Conservation (phyloP, 805 yeast genomes). For the Pichia pseudocactophila region DNA sequence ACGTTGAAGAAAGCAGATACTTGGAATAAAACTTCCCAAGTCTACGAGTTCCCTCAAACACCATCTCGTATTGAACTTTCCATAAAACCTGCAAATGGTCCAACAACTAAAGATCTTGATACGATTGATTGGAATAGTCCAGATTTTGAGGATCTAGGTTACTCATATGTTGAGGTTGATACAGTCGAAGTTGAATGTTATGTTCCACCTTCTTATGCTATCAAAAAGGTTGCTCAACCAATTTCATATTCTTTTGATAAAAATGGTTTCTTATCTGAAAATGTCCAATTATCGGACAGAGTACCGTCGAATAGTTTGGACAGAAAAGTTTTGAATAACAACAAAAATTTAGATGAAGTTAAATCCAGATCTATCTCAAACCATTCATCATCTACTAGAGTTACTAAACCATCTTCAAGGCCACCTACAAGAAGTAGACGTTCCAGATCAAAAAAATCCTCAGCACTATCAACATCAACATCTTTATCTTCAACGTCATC, state of each 20-base stretch:
- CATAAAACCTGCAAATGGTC: slow-evolving; percentile 69
- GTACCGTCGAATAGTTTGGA: slow-evolving; percentile 50
- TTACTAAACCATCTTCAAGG: slow-evolving; percentile 2
- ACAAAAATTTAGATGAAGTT: slow-evolving; percentile 26
- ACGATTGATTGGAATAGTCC: slow-evolving; percentile 68
- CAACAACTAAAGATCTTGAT: slow-evolving; percentile 57
- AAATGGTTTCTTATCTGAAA: slow-evolving; percentile 38
- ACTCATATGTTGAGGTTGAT: slow-evolving; percentile 60
- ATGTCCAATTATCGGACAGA: slow-evolving; percentile 54
- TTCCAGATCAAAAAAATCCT: not conserved
- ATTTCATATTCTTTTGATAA: slow-evolving; percentile 45
- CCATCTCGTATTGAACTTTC: slow-evolving; percentile 68
- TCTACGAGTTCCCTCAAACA: slow-evolving; percentile 59
- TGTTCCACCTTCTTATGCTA: slow-evolving; percentile 56
- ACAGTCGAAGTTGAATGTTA: slow-evolving; percentile 58
- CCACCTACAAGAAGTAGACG: not conserved
- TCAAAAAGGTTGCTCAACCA: slow-evolving; percentile 31
- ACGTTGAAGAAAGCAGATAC: slow-evolving; percentile 53
- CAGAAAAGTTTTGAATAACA: slow-evolving; percentile 60
- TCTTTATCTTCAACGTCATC: slow-evolving; percentile 1
- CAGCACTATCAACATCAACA: slow-evolving; percentile 1
- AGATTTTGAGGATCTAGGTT: slow-evolving; percentile 72
- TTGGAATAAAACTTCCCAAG: slow-evolving; percentile 50
- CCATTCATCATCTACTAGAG: not conserved
- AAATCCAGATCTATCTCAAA: slow-evolving; percentile 14